Conservation (phyloP, 768 basidiomycete genomes). For the Kwoniella botswanensis region DNA sequence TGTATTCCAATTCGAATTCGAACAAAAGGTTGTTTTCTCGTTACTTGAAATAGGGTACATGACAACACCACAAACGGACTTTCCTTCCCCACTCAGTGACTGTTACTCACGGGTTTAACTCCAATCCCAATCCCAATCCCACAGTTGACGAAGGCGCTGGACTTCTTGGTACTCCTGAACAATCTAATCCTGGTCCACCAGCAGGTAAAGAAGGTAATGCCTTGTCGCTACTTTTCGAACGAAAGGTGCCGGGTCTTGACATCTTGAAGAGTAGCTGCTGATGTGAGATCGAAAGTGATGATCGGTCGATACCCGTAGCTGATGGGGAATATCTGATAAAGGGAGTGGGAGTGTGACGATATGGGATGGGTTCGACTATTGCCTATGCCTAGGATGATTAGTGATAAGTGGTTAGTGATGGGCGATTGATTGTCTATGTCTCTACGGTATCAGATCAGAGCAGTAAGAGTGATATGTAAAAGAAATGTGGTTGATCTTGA, state of each 20-base stretch:
- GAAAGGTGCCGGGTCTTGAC: slow-evolving; percentile 2
- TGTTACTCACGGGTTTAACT: neutral
- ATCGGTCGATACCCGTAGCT: neutral
- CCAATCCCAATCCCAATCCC: neutral
- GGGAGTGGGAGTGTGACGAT: neutral
- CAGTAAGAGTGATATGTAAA: neutral
- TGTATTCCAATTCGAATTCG: neutral
- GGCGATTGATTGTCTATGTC: neutral
- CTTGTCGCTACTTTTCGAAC: slow-evolving; percentile 11
- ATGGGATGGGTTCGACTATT: neutral
- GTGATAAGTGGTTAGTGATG: neutral
- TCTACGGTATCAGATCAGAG: neutral
- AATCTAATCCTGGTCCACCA: slow-evolving; percentile 21
- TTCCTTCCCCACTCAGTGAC: neutral
- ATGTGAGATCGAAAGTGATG: neutral
- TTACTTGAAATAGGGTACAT: neutral
- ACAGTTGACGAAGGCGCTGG: neutral
- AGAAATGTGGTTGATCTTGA: neutral
- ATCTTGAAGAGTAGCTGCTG: neutral
- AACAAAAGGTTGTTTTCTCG: neutral
- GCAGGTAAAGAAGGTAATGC: slow-evolving; percentile 8
- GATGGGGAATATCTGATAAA: neutral
- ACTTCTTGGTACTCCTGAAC: slow-evolving; percentile 11
- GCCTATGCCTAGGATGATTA: neutral
- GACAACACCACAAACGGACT: neutral